phyloP scores from a whole-genome alignment of 495 filamentous ascomycete genomes.

The Penicillium cosmopolitanum region DNA sequence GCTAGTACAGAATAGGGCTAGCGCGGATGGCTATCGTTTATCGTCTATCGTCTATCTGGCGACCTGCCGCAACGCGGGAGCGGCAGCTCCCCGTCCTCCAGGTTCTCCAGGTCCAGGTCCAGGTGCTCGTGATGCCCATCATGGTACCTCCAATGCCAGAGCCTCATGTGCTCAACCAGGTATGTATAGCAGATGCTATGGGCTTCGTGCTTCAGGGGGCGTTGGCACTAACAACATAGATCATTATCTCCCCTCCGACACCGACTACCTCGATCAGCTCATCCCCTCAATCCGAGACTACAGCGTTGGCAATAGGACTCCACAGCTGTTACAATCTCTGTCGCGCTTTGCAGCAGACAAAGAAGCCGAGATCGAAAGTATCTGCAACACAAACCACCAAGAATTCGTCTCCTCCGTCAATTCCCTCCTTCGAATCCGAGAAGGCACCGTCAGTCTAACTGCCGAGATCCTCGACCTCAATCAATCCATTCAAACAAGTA shows the following conservation, averaged over 20 bases:
- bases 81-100: background rate
- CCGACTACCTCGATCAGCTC: slow-evolving; percentile 92
- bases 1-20: no score
- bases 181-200: slow-evolving; percentile 12
- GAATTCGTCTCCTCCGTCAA: slow-evolving; percentile 94
- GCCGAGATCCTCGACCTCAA: slow-evolving; percentile 92
- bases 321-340: slow-evolving; percentile 75
- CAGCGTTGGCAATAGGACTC: slow-evolving; percentile 71
- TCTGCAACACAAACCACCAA: slow-evolving; percentile 94
- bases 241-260: slow-evolving; percentile 88
- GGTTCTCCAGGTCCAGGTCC: background rate
- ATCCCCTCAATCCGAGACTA: slow-evolving; percentile 93
- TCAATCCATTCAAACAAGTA: slow-evolving; percentile 92
- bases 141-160: slow-evolving; percentile 36
- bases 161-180: slow-evolving; percentile 49
- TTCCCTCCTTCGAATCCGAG: slow-evolving; percentile 84
- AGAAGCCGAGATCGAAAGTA: slow-evolving; percentile 89
- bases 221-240: slow-evolving; percentile 53
- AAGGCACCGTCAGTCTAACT: slow-evolving; percentile 84
- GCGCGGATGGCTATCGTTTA: no score
- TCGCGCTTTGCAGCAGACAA: slow-evolving; percentile 80
- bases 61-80: background rate
- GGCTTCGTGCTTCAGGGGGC: background rate
- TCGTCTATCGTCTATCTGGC: no score
- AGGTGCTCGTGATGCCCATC: slow-evolving; percentile 31